Evolutionary conservation across 495 filamentous ascomycete genomes (phyloP).

Genomic region (Penicillium herquei): DNA sequence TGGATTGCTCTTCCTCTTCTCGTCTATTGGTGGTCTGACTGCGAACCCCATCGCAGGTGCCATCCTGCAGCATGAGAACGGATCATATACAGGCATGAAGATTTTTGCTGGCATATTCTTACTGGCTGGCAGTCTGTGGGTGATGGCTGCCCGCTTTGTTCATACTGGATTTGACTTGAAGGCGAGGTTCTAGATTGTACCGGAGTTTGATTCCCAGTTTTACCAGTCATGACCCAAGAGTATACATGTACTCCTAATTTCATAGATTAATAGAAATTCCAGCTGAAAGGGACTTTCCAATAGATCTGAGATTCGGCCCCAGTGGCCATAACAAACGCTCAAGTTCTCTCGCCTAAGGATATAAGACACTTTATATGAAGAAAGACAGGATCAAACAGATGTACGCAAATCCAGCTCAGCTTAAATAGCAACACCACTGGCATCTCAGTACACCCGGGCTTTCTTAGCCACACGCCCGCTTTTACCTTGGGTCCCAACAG

Average conservation of each 20-base stretch:
- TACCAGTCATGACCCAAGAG: background rate
- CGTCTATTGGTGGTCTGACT: conserved; percentile 42
- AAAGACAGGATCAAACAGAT: too few relatives aligned
- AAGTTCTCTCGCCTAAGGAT: too few relatives aligned
- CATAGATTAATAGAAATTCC: background rate
- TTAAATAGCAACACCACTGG: too few relatives aligned
- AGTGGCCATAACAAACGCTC: too few relatives aligned
- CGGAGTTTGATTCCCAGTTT: too few relatives aligned
- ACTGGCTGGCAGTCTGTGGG: conserved; percentile 14
- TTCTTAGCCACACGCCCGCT: too few relatives aligned
- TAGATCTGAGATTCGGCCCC: too few relatives aligned
- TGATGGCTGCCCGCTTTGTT: conserved; percentile 12
- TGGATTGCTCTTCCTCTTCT: conserved; percentile 20
- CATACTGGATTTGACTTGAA: conserved; percentile 11
- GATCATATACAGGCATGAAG: conserved; percentile 21
- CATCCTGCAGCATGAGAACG: conserved; percentile 17
- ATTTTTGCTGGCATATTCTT: conserved; percentile 24
- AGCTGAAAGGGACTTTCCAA: too few relatives aligned
- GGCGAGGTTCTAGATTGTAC: conserved; percentile 14
- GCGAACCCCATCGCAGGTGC: conserved; percentile 65
- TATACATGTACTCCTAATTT: background rate
- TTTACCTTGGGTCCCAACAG: background rate
- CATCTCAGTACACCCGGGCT: too few relatives aligned
- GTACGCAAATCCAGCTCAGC: background rate
- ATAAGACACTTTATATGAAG: too few relatives aligned